Conservation (phyloP, 1,284 basidiomycete genomes). For the Laetiporus sulphureus region DNA sequence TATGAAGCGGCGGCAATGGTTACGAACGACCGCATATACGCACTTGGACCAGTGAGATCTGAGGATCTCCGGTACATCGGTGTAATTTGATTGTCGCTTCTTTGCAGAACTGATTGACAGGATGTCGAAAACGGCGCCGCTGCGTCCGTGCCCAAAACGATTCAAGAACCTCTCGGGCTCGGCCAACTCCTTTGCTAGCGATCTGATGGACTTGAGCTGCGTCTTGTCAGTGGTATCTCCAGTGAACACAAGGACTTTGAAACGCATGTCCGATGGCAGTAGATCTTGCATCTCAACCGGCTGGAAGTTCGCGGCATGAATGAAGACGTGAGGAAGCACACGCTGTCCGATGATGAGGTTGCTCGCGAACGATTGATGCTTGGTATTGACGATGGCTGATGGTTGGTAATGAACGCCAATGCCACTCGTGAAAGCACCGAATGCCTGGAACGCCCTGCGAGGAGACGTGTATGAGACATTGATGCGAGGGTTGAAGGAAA, state of each 20-base stretch:
- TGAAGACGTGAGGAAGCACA: slow-evolving; percentile 48
- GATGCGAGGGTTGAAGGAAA: not conserved
- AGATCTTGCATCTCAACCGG: slow-evolving; percentile 66
- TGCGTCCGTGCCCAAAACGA: slow-evolving; percentile 3
- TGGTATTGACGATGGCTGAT: slow-evolving; percentile 42
- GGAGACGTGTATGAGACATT: not conserved
- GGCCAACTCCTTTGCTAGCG: slow-evolving; percentile 38
- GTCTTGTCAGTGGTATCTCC: slow-evolving; percentile 41
- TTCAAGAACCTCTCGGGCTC: slow-evolving; percentile 7
- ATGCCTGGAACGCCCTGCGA: slow-evolving; percentile 49
- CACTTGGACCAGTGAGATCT: slow-evolving; percentile 66
- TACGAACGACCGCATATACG: slow-evolving; percentile 12
- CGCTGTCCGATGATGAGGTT: slow-evolving; percentile 53
- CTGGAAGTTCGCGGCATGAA: slow-evolving; percentile 58
- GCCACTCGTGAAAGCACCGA: slow-evolving; percentile 55
- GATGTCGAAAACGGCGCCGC: slow-evolving; percentile 41
- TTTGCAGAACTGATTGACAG: slow-evolving; percentile 41
- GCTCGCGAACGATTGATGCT: slow-evolving; percentile 38
- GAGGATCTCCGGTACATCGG: slow-evolving; percentile 43
- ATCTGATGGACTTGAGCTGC: slow-evolving; percentile 34
- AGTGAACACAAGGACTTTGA: slow-evolving; percentile 66
- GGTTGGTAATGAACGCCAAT: slow-evolving; percentile 57
- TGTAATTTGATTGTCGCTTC: slow-evolving; percentile 42
- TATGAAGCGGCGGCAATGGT: not conserved
- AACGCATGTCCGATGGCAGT: slow-evolving; percentile 62